Conservation (phyloP, 352 stramenopile species). For the Phytophthora podocarpi region DNA sequence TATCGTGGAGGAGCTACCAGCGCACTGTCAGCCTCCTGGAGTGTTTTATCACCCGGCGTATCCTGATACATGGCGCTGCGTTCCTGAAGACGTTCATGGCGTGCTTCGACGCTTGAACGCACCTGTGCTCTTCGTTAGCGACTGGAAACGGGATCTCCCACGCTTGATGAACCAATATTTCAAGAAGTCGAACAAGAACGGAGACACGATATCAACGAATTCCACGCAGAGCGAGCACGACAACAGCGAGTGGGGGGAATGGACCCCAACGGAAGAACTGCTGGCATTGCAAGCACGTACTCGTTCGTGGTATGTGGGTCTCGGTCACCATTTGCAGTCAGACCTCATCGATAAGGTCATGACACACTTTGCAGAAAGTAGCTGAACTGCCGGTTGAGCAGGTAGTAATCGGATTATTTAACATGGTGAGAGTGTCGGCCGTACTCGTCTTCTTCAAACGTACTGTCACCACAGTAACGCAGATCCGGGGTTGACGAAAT, state of each 20-base stretch:
- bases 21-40: constrained; percentile 39
- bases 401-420: constrained; percentile 2
- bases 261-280: constrained; percentile 41
- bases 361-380: constrained; percentile 33
- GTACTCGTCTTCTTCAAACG: too few relatives aligned
- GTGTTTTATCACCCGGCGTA: constrained; percentile 68
- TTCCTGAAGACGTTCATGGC: constrained; percentile 56
- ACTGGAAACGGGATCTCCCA: constrained; percentile 63
- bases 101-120: constrained; percentile 55
- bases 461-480: too few relatives aligned
- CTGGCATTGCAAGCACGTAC: constrained; percentile 37
- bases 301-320: constrained; percentile 43
- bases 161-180: constrained; percentile 46
- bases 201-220: not conserved
- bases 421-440: too few relatives aligned
- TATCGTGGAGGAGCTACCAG: constrained; percentile 61
- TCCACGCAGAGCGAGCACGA: constrained; percentile 2
- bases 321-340: constrained; percentile 54
- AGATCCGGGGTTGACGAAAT: too few relatives aligned
- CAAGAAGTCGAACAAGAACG: constrained; percentile 3
- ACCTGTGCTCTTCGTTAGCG: constrained; percentile 59
- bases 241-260: constrained; percentile 20
- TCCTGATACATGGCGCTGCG: constrained; percentile 58
- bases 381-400: not conserved
- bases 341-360: constrained; percentile 45